These are phyloP conservation scores for Colletotrichum abscissum DNA, from an alignment of 2,329 filamentous ascomycete genomes.

Conservation along the genomic window DNA sequence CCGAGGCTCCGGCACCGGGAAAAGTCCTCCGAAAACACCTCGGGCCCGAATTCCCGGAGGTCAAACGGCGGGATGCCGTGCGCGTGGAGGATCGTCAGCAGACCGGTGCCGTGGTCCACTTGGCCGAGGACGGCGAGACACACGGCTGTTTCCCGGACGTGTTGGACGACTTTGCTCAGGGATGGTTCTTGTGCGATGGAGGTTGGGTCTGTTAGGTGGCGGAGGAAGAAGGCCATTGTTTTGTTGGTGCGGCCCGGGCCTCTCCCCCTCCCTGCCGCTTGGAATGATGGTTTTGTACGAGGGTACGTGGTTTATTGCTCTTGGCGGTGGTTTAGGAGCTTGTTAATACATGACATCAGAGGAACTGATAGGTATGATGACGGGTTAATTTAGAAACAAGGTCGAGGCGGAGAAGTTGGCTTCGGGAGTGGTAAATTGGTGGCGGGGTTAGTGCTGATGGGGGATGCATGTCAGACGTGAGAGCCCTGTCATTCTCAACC, in stretches of 20 bases:
- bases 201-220: constrained; percentile 3
- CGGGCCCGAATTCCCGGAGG: not conserved
- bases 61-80: constrained; percentile 11
- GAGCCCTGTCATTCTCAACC: no score
- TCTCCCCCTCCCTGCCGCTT: no score
- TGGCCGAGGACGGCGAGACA: not conserved
- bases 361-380: not conserved
- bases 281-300: no score
- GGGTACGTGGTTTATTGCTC: not conserved
- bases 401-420: not conserved
- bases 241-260: no score
- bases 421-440: no score
- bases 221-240: constrained; percentile 13
- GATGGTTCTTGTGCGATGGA: constrained; percentile 1
- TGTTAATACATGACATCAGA: not conserved
- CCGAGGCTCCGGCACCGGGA: not conserved
- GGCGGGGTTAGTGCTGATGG: not conserved
- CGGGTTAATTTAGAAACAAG: not conserved
- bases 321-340: not conserved
- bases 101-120: not conserved
- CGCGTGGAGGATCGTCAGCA: not conserved
- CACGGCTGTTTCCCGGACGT: not conserved
- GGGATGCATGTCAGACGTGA: not conserved
- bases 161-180: not conserved
- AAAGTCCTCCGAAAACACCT: not conserved